These are phyloP conservation scores for Fusarium heterosporum DNA, from an alignment of 2,329 filamentous ascomycete species.

Conservation along the genomic window DNA sequence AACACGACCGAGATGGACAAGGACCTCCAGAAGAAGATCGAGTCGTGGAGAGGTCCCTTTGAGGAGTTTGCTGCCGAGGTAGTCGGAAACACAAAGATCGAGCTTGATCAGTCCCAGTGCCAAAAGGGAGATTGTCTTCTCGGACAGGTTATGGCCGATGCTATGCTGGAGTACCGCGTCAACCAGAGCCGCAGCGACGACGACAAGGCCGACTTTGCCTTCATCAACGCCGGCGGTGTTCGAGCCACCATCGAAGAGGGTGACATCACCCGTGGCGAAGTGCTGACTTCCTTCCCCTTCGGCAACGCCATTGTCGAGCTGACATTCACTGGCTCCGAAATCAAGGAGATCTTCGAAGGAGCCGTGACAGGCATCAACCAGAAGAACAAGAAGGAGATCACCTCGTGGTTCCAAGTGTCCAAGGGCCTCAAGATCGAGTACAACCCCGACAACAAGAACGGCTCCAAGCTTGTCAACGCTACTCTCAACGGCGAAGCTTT, in stretches of 20 bases:
- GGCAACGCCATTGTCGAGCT: conserved; percentile 73
- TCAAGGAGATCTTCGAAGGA: conserved; percentile 71
- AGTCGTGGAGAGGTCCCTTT: conserved; percentile 70
- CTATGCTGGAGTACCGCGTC: conserved; percentile 70
- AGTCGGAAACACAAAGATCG: conserved; percentile 65
- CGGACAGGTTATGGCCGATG: conserved; percentile 67
- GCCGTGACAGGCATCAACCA: conserved; percentile 66
- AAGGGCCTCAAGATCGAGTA: conserved; percentile 67
- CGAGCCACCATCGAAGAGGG: conserved; percentile 72
- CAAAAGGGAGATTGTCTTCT: conserved; percentile 68
- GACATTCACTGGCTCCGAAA: conserved; percentile 61
- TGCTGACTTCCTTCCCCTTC: conserved; percentile 74
- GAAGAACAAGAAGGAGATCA: conserved; percentile 63
- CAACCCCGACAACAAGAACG: conserved; percentile 62
- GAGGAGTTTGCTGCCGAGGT: conserved; percentile 68
- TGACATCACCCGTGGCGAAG: conserved; percentile 70
- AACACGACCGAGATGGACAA: conserved; percentile 69
- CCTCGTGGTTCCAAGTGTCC: conserved; percentile 71
- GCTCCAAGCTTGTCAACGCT: conserved; percentile 64
- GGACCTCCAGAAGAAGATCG: conserved; percentile 67
- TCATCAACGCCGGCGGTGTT: conserved; percentile 74
- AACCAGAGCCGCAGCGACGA: conserved; percentile 56
- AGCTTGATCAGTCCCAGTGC: conserved; percentile 70
- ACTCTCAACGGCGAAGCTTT: conserved; percentile 62
- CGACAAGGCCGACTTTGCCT: conserved; percentile 62